Evolutionary conservation across 164 flowering plant genomes (phyloP), one percentile per base, ranked within the genome.

Genomic region (Annona squamosa): DNA sequence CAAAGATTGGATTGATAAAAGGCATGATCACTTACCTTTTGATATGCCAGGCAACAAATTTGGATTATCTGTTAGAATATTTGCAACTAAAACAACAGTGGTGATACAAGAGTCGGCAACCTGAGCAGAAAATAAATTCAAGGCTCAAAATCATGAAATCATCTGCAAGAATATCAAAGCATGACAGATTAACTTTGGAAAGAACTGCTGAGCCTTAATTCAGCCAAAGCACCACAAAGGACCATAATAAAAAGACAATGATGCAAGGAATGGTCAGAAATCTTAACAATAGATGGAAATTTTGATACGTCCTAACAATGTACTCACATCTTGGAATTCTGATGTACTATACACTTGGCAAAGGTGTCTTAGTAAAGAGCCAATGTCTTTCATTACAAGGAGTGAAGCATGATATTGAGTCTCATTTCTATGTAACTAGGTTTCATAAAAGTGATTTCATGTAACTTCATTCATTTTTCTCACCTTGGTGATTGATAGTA

Each of bases 31-130:
- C 44, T 78, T 88, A 92, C 98, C 99, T 62, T 83, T 83, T 67
- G 89, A 85, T 47, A 91, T 67, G 46, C 85, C 91, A 46, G 80
- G 73, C 67, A 85, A 88, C 7, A 86, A 72, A 81, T 85, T 83
- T 10, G 84, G 67, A 37, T 74, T 80, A 78, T 96, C 99, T 18
- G 86, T 78, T 63, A 96, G 78, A 19, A 93, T 86, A 82, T 96
- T 93, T 79, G 99, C 97, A 74, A 88, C 73, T 73, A 92, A 71
- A 78, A 93, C 87, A 45, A 86, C 85, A 71, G 93, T 88, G 73
- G 93, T 86, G 57, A 91, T 85, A 77, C 98, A 93, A 63, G 90
- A 87, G 74, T 73, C 84, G 68, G 91, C 84, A 59, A 93, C 85
- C 98, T 96, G 82, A 69, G 47, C 72, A 65, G 69, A 72, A 44